phyloP scores from a whole-genome alignment of 2,329 filamentous ascomycete genomes.

The Aspergillus piperis region DNA sequence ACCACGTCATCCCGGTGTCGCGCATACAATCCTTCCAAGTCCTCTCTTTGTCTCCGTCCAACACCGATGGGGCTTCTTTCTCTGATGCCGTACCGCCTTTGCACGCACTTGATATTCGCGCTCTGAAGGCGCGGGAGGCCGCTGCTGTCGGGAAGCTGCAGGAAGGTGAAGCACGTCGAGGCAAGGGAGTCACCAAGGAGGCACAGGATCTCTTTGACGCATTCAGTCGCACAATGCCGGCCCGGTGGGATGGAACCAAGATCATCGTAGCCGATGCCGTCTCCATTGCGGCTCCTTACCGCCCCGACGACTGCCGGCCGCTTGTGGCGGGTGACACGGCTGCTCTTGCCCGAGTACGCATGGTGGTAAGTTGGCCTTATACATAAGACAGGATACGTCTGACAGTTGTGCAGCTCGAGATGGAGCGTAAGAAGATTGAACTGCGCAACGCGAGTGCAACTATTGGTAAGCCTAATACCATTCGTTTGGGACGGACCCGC shows the following conservation, averaged over 20 bases:
- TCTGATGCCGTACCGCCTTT: conserved; percentile 49
- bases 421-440: conserved; percentile 52
- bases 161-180: conserved; percentile 58
- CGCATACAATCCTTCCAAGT: conserved; percentile 61
- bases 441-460: conserved; percentile 45
- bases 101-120: conserved; percentile 55
- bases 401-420: conserved; percentile 40
- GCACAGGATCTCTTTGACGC: conserved; percentile 66
- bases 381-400: background rate
- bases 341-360: conserved; percentile 48
- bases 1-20: conserved; percentile 62
- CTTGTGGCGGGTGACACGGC: conserved; percentile 43
- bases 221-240: conserved; percentile 61
- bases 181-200: conserved; percentile 62
- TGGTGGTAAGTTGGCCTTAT: conserved; percentile 47
- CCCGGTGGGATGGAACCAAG: conserved; percentile 59
- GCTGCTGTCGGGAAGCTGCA: conserved; percentile 58
- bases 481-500: background rate
- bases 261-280: conserved; percentile 65
- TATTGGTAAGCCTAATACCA: conserved; percentile 27
- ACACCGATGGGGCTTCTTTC: conserved; percentile 43
- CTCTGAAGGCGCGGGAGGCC: conserved; percentile 57
- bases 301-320: conserved; percentile 54
- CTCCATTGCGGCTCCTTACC: conserved; percentile 60
- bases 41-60: conserved; percentile 44